Evolutionary conservation across 2,329 filamentous ascomycete species (phyloP).

Genomic region (Calonectria fujianensis): DNA sequence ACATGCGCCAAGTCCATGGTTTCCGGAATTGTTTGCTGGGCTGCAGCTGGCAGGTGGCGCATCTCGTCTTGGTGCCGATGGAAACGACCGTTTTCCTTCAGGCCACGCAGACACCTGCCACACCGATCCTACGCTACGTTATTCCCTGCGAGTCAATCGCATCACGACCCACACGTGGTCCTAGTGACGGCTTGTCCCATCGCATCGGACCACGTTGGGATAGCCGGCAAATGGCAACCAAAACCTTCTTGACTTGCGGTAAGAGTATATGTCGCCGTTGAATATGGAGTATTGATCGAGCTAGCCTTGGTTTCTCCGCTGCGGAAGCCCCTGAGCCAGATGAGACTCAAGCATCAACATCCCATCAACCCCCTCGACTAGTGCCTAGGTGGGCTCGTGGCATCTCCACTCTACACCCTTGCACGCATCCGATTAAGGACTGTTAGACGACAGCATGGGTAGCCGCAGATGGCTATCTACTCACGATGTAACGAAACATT

Average conservation of each 20-base stretch:
- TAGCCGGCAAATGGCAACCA: not conserved
- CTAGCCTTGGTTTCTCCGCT: not conserved
- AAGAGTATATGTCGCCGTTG: not conserved
- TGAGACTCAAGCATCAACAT: not conserved
- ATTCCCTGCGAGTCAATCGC: not conserved
- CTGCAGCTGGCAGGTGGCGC: not conserved
- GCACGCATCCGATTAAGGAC: conserved; percentile 3
- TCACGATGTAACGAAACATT: conserved; percentile 19
- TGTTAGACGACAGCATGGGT: conserved; percentile 16
- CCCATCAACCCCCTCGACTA: not conserved
- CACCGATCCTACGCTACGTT: not conserved
- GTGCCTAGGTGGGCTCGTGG: not conserved
- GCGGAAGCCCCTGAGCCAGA: not conserved
- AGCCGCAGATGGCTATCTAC: not conserved
- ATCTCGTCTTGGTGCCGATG: too few relatives aligned
- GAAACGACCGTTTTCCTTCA: not conserved
- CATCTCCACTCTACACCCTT: conserved; percentile 5
- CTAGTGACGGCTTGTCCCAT: not conserved
- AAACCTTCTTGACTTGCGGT: not conserved
- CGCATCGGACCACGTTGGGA: conserved; percentile 2
- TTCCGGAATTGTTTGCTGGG: not conserved
- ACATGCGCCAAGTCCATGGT: not conserved
- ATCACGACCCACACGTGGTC: conserved; percentile 3
- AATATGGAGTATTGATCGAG: not conserved
- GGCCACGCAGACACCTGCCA: not conserved